Evolutionary conservation across 2,329 filamentous ascomycete species (phyloP).

Genomic region (Davidsoniella neocaledoniae): DNA sequence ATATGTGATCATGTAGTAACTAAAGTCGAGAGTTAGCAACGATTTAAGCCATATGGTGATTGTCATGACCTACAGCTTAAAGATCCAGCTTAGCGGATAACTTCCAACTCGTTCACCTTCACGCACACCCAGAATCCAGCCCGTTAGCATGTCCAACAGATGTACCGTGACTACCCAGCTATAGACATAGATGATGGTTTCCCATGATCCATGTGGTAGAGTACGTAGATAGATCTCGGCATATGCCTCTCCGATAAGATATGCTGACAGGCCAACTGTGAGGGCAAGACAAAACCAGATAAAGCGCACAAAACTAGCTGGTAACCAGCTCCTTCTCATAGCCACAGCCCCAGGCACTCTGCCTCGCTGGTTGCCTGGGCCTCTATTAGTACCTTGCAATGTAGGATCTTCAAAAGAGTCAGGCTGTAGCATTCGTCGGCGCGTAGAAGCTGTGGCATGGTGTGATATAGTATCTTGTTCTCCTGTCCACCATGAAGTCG

Average conservation of each 20-base stretch:
- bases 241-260: constrained; percentile 51
- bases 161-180: constrained; percentile 53
- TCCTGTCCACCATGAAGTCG: constrained; percentile 47
- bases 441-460: constrained; percentile 21
- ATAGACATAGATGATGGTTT: constrained; percentile 54
- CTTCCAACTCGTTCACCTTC: constrained; percentile 51
- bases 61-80: constrained; percentile 40
- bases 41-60: neutral
- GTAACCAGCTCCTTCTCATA: constrained; percentile 38
- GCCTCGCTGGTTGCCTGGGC: constrained; percentile 1
- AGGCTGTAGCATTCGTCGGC: constrained; percentile 17
- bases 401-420: constrained; percentile 12
- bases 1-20: constrained; percentile 52
- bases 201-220: constrained; percentile 46
- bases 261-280: constrained; percentile 44
- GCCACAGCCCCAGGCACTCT: constrained; percentile 18
- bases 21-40: constrained; percentile 16
- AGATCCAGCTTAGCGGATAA: constrained; percentile 55
- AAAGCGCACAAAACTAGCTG: constrained; percentile 50
- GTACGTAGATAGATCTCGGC: constrained; percentile 52
- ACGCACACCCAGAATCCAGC: constrained; percentile 48
- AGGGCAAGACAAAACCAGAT: constrained; percentile 53
- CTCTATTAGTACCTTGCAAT: constrained; percentile 11
- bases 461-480: constrained; percentile 32
- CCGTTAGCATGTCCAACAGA: constrained; percentile 45